Conservation (phyloP, 306 rosid species). For the Acacia confusa region DNA sequence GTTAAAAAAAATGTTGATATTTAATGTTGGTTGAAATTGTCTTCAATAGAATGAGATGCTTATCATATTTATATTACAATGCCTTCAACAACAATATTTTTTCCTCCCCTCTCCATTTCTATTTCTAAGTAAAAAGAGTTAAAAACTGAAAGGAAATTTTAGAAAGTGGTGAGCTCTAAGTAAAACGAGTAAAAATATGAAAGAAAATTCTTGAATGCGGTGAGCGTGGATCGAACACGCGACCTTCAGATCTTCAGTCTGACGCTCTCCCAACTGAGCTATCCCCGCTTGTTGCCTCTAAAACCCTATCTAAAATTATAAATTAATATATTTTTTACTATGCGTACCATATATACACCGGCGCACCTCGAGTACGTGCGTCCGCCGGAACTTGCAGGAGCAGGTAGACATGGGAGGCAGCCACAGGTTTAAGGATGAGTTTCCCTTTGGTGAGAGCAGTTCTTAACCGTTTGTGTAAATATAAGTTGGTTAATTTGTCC, state of each 20-base stretch:
- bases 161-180: too few relatives aligned
- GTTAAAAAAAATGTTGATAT: too few relatives aligned
- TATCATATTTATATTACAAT: too few relatives aligned
- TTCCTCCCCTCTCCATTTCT: too few relatives aligned
- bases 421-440: conserved; percentile 43
- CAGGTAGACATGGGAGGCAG: conserved; percentile 41
- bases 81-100: too few relatives aligned
- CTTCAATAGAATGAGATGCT: too few relatives aligned
- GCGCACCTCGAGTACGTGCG: neutral
- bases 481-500: neutral
- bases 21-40: too few relatives aligned
- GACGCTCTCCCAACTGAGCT: conserved; percentile 61
- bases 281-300: conserved; percentile 28
- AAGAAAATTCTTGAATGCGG: neutral
- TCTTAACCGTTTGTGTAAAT: neutral
- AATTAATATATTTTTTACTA: accelerated
- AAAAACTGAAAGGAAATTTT: too few relatives aligned
- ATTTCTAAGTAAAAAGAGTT: too few relatives aligned
- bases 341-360: neutral
- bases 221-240: conserved; percentile 56
- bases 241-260: conserved; percentile 58
- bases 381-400: neutral
- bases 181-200: too few relatives aligned
- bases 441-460: conserved; percentile 35
- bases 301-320: neutral